Percentiles rank a stretch among this genome's conserved stretches.
Evolutionary conservation across 768 basidiomycete species (phyloP).

Genomic region (Rhodotorula kratochvilovae): DNA sequence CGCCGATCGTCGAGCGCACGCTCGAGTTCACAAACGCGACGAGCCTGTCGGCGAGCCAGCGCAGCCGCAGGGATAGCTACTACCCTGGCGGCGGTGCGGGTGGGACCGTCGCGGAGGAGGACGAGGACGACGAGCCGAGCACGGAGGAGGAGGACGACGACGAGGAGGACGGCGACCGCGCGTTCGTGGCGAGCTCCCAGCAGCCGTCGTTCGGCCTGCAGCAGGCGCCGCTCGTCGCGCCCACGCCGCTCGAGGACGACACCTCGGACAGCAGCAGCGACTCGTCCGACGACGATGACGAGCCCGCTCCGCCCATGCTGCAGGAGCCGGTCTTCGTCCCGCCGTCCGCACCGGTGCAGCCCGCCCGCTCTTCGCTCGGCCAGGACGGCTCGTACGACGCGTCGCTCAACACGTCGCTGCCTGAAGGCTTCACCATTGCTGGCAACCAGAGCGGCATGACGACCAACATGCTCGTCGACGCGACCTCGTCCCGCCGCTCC

Average conservation of each 20-base stretch:
- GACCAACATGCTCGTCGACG: constrained; percentile 38
- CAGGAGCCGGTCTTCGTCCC: neutral
- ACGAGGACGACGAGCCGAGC: constrained; percentile 42
- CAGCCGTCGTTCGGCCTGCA: constrained; percentile 42
- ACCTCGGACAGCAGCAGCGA: constrained; percentile 9
- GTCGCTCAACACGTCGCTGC: constrained; percentile 29
- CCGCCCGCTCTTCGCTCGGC: constrained; percentile 32
- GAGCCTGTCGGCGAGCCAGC: constrained; percentile 7
- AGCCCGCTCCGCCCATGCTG: neutral
- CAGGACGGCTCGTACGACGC: constrained; percentile 27
- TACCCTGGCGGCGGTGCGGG: constrained; percentile 8
- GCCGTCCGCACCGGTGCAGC: neutral
- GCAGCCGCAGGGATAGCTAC: constrained; percentile 14
- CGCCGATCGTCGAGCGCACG: constrained; percentile 93
- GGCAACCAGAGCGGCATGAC: constrained; percentile 42
- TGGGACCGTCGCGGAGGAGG: neutral
- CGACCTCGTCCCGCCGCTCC: neutral
- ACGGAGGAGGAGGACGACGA: constrained; percentile 31
- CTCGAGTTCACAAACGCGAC: constrained; percentile 61
- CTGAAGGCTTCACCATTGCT: constrained; percentile 48
- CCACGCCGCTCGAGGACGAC: constrained; percentile 44
- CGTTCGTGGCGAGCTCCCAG: constrained; percentile 26
- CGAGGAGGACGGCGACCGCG: constrained; percentile 20
- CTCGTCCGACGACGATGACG: constrained; percentile 20
- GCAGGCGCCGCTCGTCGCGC: constrained; percentile 5